These are phyloP conservation scores for Poterioochromonas sp. DNA, from an alignment of 352 stramenopile genomes.

Conservation along the genomic window DNA sequence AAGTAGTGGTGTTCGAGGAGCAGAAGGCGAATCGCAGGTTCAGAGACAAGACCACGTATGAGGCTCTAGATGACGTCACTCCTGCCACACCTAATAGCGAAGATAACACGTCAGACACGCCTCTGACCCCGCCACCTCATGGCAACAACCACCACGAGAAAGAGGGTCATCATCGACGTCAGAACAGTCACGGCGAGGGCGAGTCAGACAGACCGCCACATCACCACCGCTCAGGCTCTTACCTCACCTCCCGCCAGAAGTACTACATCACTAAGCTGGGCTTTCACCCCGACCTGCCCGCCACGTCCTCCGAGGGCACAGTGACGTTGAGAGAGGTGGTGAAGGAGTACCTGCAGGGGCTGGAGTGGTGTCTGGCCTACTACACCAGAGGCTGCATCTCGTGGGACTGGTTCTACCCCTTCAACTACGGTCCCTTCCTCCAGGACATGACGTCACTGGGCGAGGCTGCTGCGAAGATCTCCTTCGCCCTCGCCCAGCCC, in stretches of 20 bases:
- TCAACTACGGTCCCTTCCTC: constrained; percentile 90
- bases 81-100: too few species aligned
- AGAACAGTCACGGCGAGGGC: neutral
- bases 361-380: constrained; percentile 97
- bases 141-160: neutral
- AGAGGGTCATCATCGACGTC: neutral
- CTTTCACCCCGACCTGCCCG: constrained; percentile 1
- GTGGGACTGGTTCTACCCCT: constrained; percentile 97
- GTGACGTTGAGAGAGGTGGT: constrained; percentile 50
- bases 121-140: too few species aligned
- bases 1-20: neutral
- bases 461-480: constrained; percentile 45
- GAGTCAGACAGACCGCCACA: neutral
- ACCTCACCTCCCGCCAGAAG: neutral
- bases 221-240: too few species aligned
- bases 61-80: neutral
- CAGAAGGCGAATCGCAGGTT: neutral
- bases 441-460: constrained; percentile 87
- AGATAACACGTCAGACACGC: too few species aligned
- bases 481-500: constrained; percentile 67
- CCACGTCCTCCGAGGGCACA: constrained; percentile 46
- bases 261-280: constrained; percentile 23
- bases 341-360: constrained; percentile 67
- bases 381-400: constrained; percentile 88
- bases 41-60: neutral